These are phyloP conservation scores for Parmales sp. DNA, from an alignment of 108 stramenopile genomes.

Conservation along the genomic window DNA sequence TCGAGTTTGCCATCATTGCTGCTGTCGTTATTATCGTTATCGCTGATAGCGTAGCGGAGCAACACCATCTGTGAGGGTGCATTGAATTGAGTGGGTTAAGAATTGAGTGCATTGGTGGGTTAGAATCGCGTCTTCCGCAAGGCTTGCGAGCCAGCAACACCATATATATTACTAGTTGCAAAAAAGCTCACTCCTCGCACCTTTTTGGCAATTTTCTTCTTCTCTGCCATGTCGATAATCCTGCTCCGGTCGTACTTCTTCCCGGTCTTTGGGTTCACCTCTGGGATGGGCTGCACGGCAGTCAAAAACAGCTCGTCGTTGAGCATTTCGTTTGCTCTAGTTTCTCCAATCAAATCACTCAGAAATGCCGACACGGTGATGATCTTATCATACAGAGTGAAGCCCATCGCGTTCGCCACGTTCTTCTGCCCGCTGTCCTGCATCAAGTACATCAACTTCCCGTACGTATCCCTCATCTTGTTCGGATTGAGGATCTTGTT, in stretches of 20 bases:
- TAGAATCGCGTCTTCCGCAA: too few relatives aligned
- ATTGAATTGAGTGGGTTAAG: too few relatives aligned
- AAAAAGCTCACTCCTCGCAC: too few relatives aligned
- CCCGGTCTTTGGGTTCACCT: not conserved
- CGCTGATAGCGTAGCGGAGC: too few relatives aligned
- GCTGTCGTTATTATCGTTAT: too few relatives aligned
- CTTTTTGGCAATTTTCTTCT: too few relatives aligned
- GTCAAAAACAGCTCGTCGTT: constrained; percentile 15
- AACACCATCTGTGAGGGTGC: too few relatives aligned
- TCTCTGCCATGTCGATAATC: too few relatives aligned
- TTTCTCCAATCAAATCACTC: constrained; percentile 20
- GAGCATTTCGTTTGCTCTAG: constrained; percentile 21
- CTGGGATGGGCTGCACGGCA: not conserved
- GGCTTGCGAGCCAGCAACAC: too few relatives aligned
- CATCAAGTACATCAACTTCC: constrained; percentile 73
- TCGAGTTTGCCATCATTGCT: too few relatives aligned
- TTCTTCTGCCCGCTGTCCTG: constrained; percentile 55
- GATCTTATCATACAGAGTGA: constrained; percentile 46
- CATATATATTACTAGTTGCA: too few relatives aligned
- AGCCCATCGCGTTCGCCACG: constrained; percentile 35
- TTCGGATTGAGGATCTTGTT: constrained; percentile 75
- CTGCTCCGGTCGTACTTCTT: not conserved
- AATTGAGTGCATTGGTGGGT: too few relatives aligned
- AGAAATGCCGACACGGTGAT: constrained; percentile 33
- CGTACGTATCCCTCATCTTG: constrained; percentile 65